phyloP scores from a whole-genome alignment of 495 filamentous ascomycete genomes.

The Lophiotrema nucula region DNA sequence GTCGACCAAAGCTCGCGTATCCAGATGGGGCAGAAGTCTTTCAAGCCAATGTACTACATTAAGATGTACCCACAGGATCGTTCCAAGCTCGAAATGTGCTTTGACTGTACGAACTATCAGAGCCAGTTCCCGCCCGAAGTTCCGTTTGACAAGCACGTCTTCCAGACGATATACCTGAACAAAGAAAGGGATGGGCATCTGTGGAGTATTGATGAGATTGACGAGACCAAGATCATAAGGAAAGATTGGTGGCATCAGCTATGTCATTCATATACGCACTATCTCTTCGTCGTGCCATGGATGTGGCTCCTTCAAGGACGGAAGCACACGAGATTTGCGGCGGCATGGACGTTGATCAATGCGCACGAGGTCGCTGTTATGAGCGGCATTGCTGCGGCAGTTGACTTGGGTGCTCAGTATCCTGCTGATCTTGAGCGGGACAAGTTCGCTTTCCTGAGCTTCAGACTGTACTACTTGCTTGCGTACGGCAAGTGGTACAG shows the following conservation, averaged over 20 bases:
- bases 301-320: constrained; percentile 79
- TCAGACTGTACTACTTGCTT: constrained; percentile 44
- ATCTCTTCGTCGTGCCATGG: constrained; percentile 70
- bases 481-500: constrained; percentile 43
- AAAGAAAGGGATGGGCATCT: constrained; percentile 58
- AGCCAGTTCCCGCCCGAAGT: constrained; percentile 66
- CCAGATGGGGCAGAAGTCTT: constrained; percentile 55
- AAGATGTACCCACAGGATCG: constrained; percentile 63
- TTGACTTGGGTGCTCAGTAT: constrained; percentile 74
- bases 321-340: constrained; percentile 66
- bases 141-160: constrained; percentile 64
- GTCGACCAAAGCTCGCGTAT: constrained; percentile 49
- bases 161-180: constrained; percentile 82
- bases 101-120: constrained; percentile 84
- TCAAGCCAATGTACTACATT: constrained; percentile 80
- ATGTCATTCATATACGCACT: constrained; percentile 79
- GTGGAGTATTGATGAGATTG: constrained; percentile 73
- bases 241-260: constrained; percentile 86
- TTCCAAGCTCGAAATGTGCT: constrained; percentile 79
- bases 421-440: constrained; percentile 56
- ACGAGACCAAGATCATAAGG: constrained; percentile 64
- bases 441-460: constrained; percentile 42
- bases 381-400: constrained; percentile 75
- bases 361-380: constrained; percentile 80
- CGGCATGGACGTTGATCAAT: constrained; percentile 80